phyloP scores from a whole-genome alignment of 2,329 filamentous ascomycete species.

The Penicillium psychrosexuale region DNA sequence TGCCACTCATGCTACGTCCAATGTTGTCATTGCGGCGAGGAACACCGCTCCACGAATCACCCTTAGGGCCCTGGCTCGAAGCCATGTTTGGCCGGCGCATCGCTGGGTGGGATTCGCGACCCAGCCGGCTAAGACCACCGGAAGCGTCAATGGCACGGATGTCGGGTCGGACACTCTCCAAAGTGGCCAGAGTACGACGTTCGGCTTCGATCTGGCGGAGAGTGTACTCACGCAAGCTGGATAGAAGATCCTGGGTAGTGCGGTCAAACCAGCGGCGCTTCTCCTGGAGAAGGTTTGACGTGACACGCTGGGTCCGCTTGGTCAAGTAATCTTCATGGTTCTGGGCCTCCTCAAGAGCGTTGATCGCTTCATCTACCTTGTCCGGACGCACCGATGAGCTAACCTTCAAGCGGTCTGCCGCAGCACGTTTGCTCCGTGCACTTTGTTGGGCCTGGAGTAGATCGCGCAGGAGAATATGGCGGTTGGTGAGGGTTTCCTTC shows the following conservation, averaged over 20 bases:
- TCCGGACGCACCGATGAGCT: constrained; percentile 84
- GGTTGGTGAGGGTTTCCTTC: constrained; percentile 96
- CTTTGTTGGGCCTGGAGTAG: constrained; percentile 85
- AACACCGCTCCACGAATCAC: constrained; percentile 97
- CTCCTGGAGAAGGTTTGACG: constrained; percentile 81
- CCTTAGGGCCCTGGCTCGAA: constrained; percentile 90
- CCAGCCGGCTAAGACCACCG: constrained; percentile 83
- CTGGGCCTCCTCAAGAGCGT: constrained; percentile 80
- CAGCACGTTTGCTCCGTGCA: constrained; percentile 76
- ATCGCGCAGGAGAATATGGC: constrained; percentile 92
- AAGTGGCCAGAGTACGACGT: constrained; percentile 80
- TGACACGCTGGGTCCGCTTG: constrained; percentile 85
- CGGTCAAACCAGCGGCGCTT: constrained; percentile 87
- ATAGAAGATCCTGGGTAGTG: constrained; percentile 77
- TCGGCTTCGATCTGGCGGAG: constrained; percentile 94
- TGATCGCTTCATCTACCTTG: constrained; percentile 97
- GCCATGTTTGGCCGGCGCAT: constrained; percentile 71
- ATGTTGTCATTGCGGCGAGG: constrained; percentile 77
- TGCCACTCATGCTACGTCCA: constrained; percentile 72
- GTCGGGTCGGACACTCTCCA: constrained; percentile 92
- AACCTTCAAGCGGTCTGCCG: constrained; percentile 83
- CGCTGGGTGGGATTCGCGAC: constrained; percentile 79
- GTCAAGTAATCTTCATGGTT: constrained; percentile 76
- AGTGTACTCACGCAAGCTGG: constrained; percentile 86
- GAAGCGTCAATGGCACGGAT: constrained; percentile 89